A percentile compares a stretch with the other conserved stretches of the same genome.
Evolutionary conservation across 2,329 filamentous ascomycete genomes (phyloP).

Genomic region (Nigrospora oryzae): DNA sequence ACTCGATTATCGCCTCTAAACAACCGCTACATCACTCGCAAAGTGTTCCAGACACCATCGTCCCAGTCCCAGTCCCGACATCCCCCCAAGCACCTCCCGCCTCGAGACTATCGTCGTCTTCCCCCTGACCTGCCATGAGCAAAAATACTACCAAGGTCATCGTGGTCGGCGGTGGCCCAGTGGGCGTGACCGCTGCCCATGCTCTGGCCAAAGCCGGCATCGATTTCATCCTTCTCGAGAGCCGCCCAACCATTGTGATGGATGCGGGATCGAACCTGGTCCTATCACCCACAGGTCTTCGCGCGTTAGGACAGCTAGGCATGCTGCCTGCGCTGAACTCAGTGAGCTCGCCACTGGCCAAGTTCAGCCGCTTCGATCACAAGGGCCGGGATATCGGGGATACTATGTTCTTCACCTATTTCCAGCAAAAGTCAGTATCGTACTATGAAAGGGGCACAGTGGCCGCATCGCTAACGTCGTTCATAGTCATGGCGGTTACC

Average conservation of each 20-base stretch:
- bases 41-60: no score
- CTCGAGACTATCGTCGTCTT: neutral
- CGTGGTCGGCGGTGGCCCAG: slow-evolving; percentile 15
- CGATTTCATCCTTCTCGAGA: slow-evolving; percentile 26
- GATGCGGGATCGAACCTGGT: slow-evolving; percentile 21
- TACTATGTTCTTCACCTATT: slow-evolving; percentile 10
- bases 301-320: slow-evolving; percentile 24
- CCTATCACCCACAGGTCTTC: slow-evolving; percentile 14
- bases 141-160: slow-evolving; percentile 6
- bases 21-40: no score
- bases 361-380: slow-evolving; percentile 14
- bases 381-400: slow-evolving; percentile 16
- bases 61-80: no score
- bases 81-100: no score
- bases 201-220: slow-evolving; percentile 16
- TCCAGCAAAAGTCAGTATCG: slow-evolving; percentile 14
- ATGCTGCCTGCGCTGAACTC: slow-evolving; percentile 12
- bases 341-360: slow-evolving; percentile 11
- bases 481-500: slow-evolving; percentile 15
- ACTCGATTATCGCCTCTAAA: no score
- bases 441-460: neutral
- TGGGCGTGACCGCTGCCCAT: slow-evolving; percentile 16
- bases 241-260: slow-evolving; percentile 2
- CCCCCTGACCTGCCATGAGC: neutral
- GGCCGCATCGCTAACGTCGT: neutral